Base-by-base conservation (phyloP, 352 stramenopile genomes). In the Thalassiosira livingstoniorum region DNA sequence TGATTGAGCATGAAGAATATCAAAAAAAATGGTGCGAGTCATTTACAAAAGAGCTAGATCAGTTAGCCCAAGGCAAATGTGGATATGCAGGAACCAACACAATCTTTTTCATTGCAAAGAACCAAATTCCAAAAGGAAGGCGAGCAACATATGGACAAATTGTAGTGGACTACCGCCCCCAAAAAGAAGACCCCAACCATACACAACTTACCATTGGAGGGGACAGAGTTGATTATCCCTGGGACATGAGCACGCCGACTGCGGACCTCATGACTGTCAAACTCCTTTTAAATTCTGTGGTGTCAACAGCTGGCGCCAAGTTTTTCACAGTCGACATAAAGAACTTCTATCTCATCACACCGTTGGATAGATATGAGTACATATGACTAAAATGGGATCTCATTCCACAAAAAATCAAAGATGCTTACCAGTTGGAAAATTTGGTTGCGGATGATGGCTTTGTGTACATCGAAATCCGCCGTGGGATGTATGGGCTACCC, bases 321-420 rank as follows among this genome's bases (percentile, higher is more conserved):
- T 73, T 64, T 42, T 25, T 70, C 1, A 70, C 47, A 4, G 18
- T 51, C 15, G 75, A 86, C 32, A 34, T 86, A 5, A 85, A 78
- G n/a, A 51, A 85, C 35, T 88, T 86, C 55, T 88, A 85, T 42
- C 42, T 86, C 0, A 60, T 35, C 58, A 86, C 71, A 15, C 60
- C 55, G 4, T 72, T 88, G 66, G 5, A 21, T 23, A 18, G 32
- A 21, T 58, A 23, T 25, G 71, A 89, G 42, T 87, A 82, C 69
- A 87, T 85, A 57, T 32, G 55, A 5, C 70, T 90, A 53, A 69
- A 69, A 34, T 37, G 25, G n/a, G 34, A 64, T 18, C n/a, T 37
- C 15, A 62, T 74, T 2, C 65, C 65, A 31, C 1, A 45, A 34
- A 10, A 69, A 2, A 35, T 76, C 34, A 76, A 69, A 1, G n/a